A percentile compares a stretch with the other conserved stretches of the same genome.
These are phyloP conservation scores for Spiraea crenata DNA, from an alignment of 331 rosid genomes.

Conservation along the genomic window DNA sequence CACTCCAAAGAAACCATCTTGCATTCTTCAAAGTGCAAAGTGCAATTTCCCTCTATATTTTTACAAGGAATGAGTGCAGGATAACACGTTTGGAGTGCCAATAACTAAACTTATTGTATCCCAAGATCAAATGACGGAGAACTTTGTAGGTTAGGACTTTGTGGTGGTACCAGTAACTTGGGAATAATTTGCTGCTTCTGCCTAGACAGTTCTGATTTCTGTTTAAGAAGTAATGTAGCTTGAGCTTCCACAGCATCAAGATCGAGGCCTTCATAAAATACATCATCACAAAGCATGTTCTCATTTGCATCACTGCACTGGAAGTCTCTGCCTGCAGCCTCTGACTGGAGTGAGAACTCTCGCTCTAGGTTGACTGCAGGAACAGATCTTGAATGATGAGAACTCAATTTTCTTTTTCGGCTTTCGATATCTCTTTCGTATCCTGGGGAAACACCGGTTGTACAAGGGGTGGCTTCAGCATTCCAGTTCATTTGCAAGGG, in stretches of 20 bases:
- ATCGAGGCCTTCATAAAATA: constrained; percentile 62
- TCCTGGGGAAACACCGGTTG: constrained; percentile 25
- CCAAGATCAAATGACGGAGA: constrained; percentile 93
- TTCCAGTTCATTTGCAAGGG: constrained; percentile 30
- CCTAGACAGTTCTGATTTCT: constrained; percentile 42
- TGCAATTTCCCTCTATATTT: no score
- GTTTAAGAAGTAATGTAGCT: constrained; percentile 63
- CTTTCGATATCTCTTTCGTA: constrained; percentile 31
- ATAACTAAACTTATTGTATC: constrained; percentile 29
- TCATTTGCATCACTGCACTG: constrained; percentile 16
- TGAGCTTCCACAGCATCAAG: constrained; percentile 81
- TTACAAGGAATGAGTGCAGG: no score
- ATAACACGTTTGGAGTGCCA: no score
- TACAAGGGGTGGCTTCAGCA: constrained; percentile 39
- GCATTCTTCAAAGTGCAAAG: no score
- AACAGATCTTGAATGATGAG: constrained; percentile 44
- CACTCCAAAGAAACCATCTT: no score
- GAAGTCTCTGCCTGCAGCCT: constrained; percentile 34
- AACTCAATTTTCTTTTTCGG: constrained; percentile 53
- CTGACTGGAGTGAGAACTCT: constrained; percentile 48
- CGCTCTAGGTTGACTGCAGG: constrained; percentile 64
- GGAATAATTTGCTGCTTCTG: constrained; percentile 38
- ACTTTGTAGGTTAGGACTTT: constrained; percentile 21
- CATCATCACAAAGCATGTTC: constrained; percentile 60
- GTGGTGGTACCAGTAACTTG: constrained; percentile 22